Percentiles rank a stretch among this genome's conserved stretches.
phyloP scores from a whole-genome alignment of 441 rosid species.

The Lepidium campestre region DNA sequence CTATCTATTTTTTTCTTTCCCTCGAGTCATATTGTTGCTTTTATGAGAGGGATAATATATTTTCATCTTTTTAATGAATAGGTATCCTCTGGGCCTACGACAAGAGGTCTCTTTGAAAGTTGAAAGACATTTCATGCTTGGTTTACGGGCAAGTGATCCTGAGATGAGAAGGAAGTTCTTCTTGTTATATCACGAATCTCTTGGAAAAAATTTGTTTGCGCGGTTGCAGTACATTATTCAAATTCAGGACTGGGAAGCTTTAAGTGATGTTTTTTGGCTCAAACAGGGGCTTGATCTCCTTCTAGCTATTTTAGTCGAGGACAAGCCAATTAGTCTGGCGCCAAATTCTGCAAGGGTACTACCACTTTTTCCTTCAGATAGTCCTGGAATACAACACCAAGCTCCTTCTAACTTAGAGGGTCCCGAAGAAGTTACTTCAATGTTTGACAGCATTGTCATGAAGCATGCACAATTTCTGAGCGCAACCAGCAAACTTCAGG shows the following conservation, averaged over 20 bases:
- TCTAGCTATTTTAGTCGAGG: slow-evolving; percentile 82
- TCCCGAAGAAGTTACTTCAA: slow-evolving; percentile 66
- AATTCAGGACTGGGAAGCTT: slow-evolving; percentile 97
- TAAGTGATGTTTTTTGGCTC: slow-evolving; percentile 99
- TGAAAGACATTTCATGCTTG: slow-evolving; percentile 97
- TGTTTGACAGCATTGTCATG: slow-evolving; percentile 76
- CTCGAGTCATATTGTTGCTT: background rate
- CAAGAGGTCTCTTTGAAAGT: slow-evolving; percentile 97
- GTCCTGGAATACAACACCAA: slow-evolving; percentile 56
- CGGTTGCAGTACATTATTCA: slow-evolving; percentile 90
- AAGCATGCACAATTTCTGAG: slow-evolving; percentile 91
- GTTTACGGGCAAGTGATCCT: slow-evolving; percentile 95
- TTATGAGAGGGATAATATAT: slow-evolving; percentile 1
- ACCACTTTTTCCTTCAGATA: slow-evolving; percentile 63
- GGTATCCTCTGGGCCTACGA: slow-evolving; percentile 62
- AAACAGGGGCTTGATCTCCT: slow-evolving; percentile 99
- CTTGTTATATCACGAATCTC: slow-evolving; percentile 81
- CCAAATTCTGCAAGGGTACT: slow-evolving; percentile 92
- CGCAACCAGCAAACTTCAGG: slow-evolving; percentile 93
- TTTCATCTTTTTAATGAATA: slow-evolving; percentile 27
- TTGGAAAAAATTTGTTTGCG: slow-evolving; percentile 67
- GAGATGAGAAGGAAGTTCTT: slow-evolving; percentile 89
- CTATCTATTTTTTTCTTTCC: background rate
- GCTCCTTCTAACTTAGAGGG: slow-evolving; percentile 59
- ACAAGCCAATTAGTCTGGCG: slow-evolving; percentile 89